Evolutionary conservation across 2,329 filamentous ascomycete genomes (phyloP).

Genomic region (Chrysosporium queenslandicum): DNA sequence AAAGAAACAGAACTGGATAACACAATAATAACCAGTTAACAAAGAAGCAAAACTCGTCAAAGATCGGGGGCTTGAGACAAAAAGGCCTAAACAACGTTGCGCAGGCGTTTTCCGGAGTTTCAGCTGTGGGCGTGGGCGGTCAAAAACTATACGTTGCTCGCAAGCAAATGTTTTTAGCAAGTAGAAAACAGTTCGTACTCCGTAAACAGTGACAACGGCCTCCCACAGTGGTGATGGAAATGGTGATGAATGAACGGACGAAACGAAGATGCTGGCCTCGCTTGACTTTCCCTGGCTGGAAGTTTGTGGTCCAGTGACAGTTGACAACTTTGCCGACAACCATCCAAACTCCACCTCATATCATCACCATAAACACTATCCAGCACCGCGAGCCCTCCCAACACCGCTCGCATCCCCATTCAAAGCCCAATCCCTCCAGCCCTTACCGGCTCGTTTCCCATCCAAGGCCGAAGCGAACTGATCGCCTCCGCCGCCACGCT

Average conservation of each 20-base stretch:
- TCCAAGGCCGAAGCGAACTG: too few species aligned
- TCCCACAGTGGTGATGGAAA: too few species aligned
- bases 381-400: neutral
- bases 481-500: neutral
- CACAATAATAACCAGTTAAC: too few species aligned
- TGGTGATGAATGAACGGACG: neutral
- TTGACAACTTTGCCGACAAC: conserved; percentile 10
- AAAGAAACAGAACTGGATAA: too few species aligned
- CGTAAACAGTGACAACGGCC: neutral
- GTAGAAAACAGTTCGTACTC: too few species aligned
- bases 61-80: too few species aligned
- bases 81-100: too few species aligned
- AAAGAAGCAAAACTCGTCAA: too few species aligned
- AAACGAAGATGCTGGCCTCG: neutral
- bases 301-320: neutral
- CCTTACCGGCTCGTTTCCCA: neutral
- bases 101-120: too few species aligned
- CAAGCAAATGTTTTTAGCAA: too few species aligned
- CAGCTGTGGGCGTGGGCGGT: too few species aligned
- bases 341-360: conserved; percentile 11
- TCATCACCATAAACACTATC: conserved; percentile 8
- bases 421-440: neutral
- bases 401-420: conserved; percentile 11
- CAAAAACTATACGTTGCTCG: too few species aligned
- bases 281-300: conserved; percentile 6